Conservation (phyloP, 305 asterid species). For the Salvia sclarea region DNA sequence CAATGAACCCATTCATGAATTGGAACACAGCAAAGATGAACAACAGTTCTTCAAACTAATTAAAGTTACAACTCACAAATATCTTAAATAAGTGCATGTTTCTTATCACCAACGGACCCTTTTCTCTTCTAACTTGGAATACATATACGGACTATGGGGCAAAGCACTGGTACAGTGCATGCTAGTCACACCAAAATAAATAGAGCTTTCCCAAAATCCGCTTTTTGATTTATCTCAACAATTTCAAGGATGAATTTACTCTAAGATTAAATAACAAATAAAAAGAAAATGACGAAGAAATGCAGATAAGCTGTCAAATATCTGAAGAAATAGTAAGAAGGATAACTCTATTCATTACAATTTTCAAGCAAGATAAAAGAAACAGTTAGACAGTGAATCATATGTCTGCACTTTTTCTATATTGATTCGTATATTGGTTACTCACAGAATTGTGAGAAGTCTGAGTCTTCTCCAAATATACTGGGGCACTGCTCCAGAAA, state of each 20-base stretch:
- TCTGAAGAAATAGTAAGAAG: too few relatives aligned
- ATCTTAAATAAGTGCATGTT: neutral
- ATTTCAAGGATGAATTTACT: neutral
- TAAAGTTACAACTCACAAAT: neutral
- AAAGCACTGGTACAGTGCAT: too few relatives aligned
- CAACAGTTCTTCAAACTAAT: neutral
- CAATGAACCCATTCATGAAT: neutral
- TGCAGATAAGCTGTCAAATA: neutral
- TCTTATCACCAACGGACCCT: neutral
- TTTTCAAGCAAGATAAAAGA: neutral
- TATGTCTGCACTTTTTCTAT: conserved; percentile 1
- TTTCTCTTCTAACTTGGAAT: neutral
- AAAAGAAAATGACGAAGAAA: neutral
- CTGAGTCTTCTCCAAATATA: conserved; percentile 65
- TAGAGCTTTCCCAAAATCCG: too few relatives aligned
- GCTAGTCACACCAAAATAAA: too few relatives aligned
- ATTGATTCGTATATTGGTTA: conserved; percentile 24
- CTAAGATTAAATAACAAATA: neutral
- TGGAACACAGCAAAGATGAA: neutral
- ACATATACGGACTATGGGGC: too few relatives aligned
- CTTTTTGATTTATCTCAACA: neutral
- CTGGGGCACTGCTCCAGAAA: conserved; percentile 71
- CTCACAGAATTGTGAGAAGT: conserved; percentile 63
- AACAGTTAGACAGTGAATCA: neutral
- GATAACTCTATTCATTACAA: neutral